Evolutionary conservation across 2,329 filamentous ascomycete species (phyloP), one percentile per base, ranked within the genome.

Genomic region (Neocucurbitaria cava): DNA sequence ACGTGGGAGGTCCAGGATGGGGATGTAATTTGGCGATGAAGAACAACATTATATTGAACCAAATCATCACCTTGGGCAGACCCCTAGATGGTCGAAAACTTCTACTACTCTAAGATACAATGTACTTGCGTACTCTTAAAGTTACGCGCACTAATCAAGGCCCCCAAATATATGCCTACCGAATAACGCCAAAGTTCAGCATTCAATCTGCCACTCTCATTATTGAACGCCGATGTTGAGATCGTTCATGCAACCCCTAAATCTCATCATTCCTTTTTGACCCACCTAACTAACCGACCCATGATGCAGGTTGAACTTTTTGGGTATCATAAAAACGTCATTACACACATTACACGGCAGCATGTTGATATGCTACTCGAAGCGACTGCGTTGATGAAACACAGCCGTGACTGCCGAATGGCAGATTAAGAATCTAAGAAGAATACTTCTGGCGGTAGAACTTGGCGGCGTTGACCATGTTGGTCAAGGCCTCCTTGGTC

Each of bases 381-480:
- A 61, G 41, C 52, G 61, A 61, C 59, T 58, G 58, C 59, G 61
- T 69, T 72, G 70, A 71, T 73, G 67, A 73, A 72, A 71, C 60
- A 53, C 56, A 58, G 56, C 49, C 60, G 56, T 48, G 44, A 42
- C 53, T 63, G 62, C 66, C 59, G 60, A 66, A 65, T 62, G 60
- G 59, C 60, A 63, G 44, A 56, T 24, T 4, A 44, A 51, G n/a
- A 61, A 61, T 62, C 61, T 72, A 80, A 81, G 89, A 87, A 78
- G 87, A 77, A 82, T 96, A 89, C 86, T 96, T 92, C 80, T 89
- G 81, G 78, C 95, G 94, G 92, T 88, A 98, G 85, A 83, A 89
- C 87, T 97, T 97, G 85, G 95, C 94, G 54, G 95, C 95, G 78
- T 94, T 93, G 81, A 99, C 94, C 92, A 99, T 90, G 89, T 97